A percentile compares a stretch with the other conserved stretches of the same genome.
phyloP scores from a whole-genome alignment of 371 early-diverging fungal genomes.

The Umbelopsis sp. region DNA sequence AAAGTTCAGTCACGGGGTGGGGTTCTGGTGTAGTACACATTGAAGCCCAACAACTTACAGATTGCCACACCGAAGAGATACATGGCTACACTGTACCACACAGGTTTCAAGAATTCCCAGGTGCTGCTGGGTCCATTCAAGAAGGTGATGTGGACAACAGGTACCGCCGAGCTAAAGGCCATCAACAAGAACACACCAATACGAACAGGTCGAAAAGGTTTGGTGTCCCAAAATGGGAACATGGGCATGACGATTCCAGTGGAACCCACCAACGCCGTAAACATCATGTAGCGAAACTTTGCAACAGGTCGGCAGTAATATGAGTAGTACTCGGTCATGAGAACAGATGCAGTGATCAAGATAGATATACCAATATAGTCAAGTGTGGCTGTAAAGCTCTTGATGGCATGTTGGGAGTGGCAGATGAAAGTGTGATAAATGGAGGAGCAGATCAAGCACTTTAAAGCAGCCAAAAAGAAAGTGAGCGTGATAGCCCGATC shows the following conservation, averaged over 20 bases:
- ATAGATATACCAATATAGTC: slow-evolving; percentile 76
- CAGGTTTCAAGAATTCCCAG: slow-evolving; percentile 52
- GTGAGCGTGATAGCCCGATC: slow-evolving; percentile 60
- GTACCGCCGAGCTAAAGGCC: slow-evolving; percentile 63
- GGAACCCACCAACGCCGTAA: slow-evolving; percentile 59
- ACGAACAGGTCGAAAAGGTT: slow-evolving; percentile 56
- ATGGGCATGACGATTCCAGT: slow-evolving; percentile 63
- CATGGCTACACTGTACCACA: slow-evolving; percentile 53
- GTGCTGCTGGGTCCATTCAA: slow-evolving; percentile 48
- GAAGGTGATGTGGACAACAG: slow-evolving; percentile 56
- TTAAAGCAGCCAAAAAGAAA: slow-evolving; percentile 67
- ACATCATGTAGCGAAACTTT: slow-evolving; percentile 54
- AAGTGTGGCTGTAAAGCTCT: slow-evolving; percentile 65
- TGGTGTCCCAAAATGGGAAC: slow-evolving; percentile 62
- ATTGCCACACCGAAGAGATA: slow-evolving; percentile 60
- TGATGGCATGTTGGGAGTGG: slow-evolving; percentile 60
- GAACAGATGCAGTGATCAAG: slow-evolving; percentile 66
- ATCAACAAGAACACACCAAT: slow-evolving; percentile 65
- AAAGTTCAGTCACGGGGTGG: slow-evolving; percentile 8
- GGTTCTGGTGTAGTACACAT: neutral
- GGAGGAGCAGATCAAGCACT: slow-evolving; percentile 70
- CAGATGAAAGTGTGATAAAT: slow-evolving; percentile 73
- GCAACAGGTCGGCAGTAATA: slow-evolving; percentile 61
- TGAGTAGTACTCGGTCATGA: slow-evolving; percentile 65
- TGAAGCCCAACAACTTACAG: slow-evolving; percentile 27